Conservation (phyloP, 2,329 filamentous ascomycete genomes). For the Cryphonectria radicalis region DNA sequence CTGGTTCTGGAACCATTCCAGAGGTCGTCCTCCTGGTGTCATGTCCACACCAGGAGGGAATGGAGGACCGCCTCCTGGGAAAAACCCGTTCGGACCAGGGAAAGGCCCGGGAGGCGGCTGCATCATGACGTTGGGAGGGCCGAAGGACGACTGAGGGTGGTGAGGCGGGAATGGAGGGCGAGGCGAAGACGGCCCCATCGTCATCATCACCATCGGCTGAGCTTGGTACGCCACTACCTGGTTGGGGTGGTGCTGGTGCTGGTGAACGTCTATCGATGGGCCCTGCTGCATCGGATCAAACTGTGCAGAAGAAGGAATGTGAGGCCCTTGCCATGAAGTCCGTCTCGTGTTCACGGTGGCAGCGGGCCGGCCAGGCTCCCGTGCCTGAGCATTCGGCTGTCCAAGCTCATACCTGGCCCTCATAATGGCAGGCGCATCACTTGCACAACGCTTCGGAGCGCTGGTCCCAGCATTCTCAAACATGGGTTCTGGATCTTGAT, state of each 20-base stretch:
- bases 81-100: neutral
- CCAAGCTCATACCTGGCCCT: neutral
- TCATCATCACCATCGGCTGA: neutral
- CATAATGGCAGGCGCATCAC: conserved; percentile 11
- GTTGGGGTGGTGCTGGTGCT: neutral
- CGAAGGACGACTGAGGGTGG: conserved; percentile 5
- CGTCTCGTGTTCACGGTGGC: neutral
- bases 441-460: neutral
- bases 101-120: conserved; percentile 4
- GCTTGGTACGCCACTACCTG: conserved; percentile 4
- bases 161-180: conserved; percentile 3
- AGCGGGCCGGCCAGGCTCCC: neutral
- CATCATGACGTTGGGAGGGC: conserved; percentile 11
- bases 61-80: neutral
- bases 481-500: conserved; percentile 1
- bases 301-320: neutral
- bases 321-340: neutral
- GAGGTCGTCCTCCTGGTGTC: neutral
- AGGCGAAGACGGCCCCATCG: neutral
- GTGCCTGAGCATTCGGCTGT: neutral
- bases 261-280: neutral
- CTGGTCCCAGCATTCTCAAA: neutral
- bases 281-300: neutral
- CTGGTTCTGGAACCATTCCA: conserved; percentile 16
- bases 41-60: neutral